These are phyloP conservation scores for Peniophora sp. DNA, from an alignment of 1,284 basidiomycete species.

Conservation along the genomic window DNA sequence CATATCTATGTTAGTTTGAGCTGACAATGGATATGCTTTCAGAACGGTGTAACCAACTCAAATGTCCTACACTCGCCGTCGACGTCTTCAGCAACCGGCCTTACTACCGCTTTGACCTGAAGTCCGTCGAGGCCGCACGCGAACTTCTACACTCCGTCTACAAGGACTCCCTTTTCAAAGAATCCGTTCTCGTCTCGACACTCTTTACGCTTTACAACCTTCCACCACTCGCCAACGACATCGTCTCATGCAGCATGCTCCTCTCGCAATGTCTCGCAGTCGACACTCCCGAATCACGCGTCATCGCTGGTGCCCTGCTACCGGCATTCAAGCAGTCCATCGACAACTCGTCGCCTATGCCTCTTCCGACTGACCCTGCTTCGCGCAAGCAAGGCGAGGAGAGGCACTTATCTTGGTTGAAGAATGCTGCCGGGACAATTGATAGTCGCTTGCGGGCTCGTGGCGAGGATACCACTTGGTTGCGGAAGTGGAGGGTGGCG, in stretches of 20 bases:
- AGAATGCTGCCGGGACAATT: conserved; percentile 18
- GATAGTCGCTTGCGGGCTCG: conserved; percentile 17
- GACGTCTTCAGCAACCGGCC: conserved; percentile 52
- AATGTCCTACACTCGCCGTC: conserved; percentile 47
- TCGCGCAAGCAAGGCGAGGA: conserved; percentile 13
- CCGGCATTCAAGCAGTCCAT: conserved; percentile 30
- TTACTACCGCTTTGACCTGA: conserved; percentile 51
- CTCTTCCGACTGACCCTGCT: conserved; percentile 16
- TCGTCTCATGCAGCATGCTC: conserved; percentile 49
- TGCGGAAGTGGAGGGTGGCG: conserved; percentile 18
- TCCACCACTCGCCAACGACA: conserved; percentile 42
- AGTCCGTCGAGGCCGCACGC: conserved; percentile 39
- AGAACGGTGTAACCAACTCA: conserved; percentile 56
- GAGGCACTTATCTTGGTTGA: conserved; percentile 22
- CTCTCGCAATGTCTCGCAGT: conserved; percentile 38
- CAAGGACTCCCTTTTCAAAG: conserved; percentile 28
- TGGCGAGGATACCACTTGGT: conserved; percentile 18
- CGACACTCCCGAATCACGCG: conserved; percentile 21
- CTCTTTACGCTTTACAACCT: conserved; percentile 47
- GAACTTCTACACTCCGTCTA: conserved; percentile 34
- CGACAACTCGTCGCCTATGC: conserved; percentile 16
- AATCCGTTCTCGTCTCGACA: conserved; percentile 37
- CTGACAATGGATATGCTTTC: background rate
- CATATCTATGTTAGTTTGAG: no score
- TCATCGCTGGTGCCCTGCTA: conserved; percentile 36